Base-by-base conservation (phyloP, 2,329 filamentous ascomycete species). In the Fusarium oxysporum region DNA sequence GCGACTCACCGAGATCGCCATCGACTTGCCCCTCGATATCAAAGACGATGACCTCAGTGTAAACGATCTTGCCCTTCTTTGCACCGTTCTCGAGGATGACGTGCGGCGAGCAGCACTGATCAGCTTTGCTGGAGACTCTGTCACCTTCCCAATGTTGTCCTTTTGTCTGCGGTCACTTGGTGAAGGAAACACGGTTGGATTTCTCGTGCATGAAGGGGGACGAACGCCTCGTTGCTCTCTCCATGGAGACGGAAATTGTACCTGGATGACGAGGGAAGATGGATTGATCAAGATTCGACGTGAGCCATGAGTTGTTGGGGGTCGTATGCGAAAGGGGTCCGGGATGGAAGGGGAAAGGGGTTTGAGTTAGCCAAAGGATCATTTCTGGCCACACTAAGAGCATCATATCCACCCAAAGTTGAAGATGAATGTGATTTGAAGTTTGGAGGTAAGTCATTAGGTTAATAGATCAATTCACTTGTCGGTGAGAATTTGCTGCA, bases 381-480 rank as follows among this genome's bases (percentile, higher is more conserved):
- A 21, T 25, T n/a, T n/a, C n/a, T n/a, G n/a, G 32, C n/a, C 9
- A 37, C 5, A 3, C 25, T 1, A 2, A 37, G 12, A 9, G 2
- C 10, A 50, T 23, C 1, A 23, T 1, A 13, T 13, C 1, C 13
- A 10, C 16, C n/a, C 6, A 7, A 17, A 23, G 28, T 32, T n/a
- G 14, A 32, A 32, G 28, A 13, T n/a, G 5, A 17, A 17, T 23
- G 7, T 23, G 10, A 3, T 23, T 12, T 23, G 28, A 48, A 32
- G 14, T 32, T n/a, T n/a, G 6, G 16, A 9, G 32, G 21, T 11
- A 23, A 5, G 0, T 9, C 16, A 23, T 48, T n/a, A 13, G 6
- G 19, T n/a, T 16, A 6, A 10, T 21, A 28, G 13, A n/a, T 1
- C 19, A 13, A 4, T 47, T n/a, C 25, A n/a, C 3, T 32, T 32